phyloP scores from a whole-genome alignment of 2,329 filamentous ascomycete species.

The Monascus ruber region DNA sequence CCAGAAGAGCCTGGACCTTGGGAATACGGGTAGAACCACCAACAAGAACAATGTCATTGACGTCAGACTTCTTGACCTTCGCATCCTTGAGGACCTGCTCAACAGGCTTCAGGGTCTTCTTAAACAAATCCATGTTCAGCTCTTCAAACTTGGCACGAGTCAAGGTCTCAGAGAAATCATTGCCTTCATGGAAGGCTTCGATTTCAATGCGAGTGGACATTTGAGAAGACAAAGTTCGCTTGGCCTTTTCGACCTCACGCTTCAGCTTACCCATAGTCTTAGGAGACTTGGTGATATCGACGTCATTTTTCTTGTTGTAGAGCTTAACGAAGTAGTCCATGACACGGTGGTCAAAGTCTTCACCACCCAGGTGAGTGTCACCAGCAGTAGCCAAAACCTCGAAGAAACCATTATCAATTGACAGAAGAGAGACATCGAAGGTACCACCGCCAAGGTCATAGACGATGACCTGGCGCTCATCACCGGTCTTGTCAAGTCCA shows the following conservation, averaged over 20 bases:
- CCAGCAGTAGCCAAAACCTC: conserved; percentile 89
- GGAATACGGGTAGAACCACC: conserved; percentile 99
- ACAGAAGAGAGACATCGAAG: conserved; percentile 87
- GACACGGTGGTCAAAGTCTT: conserved; percentile 96
- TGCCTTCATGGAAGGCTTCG: conserved; percentile 90
- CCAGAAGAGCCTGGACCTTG: conserved; percentile 87
- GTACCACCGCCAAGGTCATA: conserved; percentile 93
- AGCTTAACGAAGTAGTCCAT: conserved; percentile 93
- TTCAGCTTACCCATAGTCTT: conserved; percentile 99
- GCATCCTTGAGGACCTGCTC: conserved; percentile 98
- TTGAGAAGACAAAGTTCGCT: conserved; percentile 91
- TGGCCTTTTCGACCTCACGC: conserved; percentile 98
- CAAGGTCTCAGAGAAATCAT: conserved; percentile 96
- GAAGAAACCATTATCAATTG: conserved; percentile 84
- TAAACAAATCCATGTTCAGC: conserved; percentile 97
- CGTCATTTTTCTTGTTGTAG: conserved; percentile 96
- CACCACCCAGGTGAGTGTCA: conserved; percentile 96
- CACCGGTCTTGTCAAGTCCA: conserved; percentile 75
- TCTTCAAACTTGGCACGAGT: conserved; percentile 99
- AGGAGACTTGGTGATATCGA: conserved; percentile 84
- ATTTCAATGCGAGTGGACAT: conserved; percentile 93
- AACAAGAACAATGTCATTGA: conserved; percentile 94
- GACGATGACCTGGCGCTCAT: conserved; percentile 80
- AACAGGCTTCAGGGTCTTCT: conserved; percentile 97
- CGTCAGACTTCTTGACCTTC: conserved; percentile 89